phyloP scores from a whole-genome alignment of 768 basidiomycete species.

The Trametes meyenii region DNA sequence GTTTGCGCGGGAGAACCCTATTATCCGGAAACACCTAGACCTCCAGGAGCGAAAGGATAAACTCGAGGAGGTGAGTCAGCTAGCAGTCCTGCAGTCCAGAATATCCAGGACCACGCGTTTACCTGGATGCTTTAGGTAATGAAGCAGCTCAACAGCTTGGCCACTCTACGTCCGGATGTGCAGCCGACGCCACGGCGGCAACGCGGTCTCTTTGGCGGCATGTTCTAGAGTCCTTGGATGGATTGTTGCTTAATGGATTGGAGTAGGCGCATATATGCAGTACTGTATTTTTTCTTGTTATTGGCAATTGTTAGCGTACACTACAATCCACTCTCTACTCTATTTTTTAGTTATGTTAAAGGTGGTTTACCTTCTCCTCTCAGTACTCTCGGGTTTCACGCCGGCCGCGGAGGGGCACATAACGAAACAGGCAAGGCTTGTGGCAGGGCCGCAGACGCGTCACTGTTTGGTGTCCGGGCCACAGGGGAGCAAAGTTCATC shows the following conservation, averaged over 20 bases:
- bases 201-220: constrained; percentile 76
- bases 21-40: constrained; percentile 84
- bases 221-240: constrained; percentile 44
- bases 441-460: too few species aligned
- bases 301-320: background rate
- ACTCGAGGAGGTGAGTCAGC: constrained; percentile 75
- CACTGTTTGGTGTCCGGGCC: too few species aligned
- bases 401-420: too few species aligned
- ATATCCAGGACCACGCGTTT: background rate
- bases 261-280: background rate
- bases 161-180: constrained; percentile 83
- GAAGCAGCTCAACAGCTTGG: constrained; percentile 92
- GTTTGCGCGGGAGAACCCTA: constrained; percentile 95
- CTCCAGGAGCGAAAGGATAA: constrained; percentile 97
- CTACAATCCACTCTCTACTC: constrained; percentile 7
- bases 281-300: constrained; percentile 10
- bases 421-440: too few species aligned
- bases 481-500: too few species aligned
- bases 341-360: background rate
- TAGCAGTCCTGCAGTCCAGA: background rate
- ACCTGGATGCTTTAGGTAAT: constrained; percentile 63
- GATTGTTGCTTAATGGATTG: background rate
- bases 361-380: too few species aligned
- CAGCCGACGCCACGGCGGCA: constrained; percentile 73
- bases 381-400: too few species aligned